Evolutionary conservation across 225 moss, liverwort and hornwort species (phyloP).

Genomic region (Bryum argenteum): DNA sequence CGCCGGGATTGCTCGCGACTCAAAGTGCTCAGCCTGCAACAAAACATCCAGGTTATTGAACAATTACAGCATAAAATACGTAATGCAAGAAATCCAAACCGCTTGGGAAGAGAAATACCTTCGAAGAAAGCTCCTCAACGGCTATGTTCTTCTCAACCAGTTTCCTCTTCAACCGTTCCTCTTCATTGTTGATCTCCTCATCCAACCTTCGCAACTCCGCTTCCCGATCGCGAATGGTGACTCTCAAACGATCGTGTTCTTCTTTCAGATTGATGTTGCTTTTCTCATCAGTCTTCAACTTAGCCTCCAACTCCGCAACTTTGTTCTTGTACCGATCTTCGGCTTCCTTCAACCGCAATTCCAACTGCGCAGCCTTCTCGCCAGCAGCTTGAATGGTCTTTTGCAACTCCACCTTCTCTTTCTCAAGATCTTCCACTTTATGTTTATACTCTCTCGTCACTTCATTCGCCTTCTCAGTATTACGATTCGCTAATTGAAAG

Average conservation of each 20-base stretch:
- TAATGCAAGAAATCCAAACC: not conserved
- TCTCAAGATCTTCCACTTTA: slow-evolving; percentile 40
- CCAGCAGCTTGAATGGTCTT: slow-evolving; percentile 42
- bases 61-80: not conserved
- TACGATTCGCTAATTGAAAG: slow-evolving; percentile 54
- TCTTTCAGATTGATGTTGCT: slow-evolving; percentile 28
- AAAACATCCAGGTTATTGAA: no score
- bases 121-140: slow-evolving; percentile 43
- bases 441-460: slow-evolving; percentile 41
- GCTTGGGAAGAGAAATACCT: slow-evolving; percentile 32
- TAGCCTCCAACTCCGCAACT: slow-evolving; percentile 35
- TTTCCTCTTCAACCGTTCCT: slow-evolving; percentile 24
- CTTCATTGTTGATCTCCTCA: slow-evolving; percentile 34
- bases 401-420: slow-evolving; percentile 31
- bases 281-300: slow-evolving; percentile 31
- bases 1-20: slow-evolving; percentile 71
- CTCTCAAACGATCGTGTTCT: slow-evolving; percentile 40
- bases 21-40: slow-evolving; percentile 60
- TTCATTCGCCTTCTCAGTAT: slow-evolving; percentile 64
- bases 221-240: slow-evolving; percentile 43
- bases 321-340: slow-evolving; percentile 31
- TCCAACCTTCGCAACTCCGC: slow-evolving; percentile 37
- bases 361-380: slow-evolving; percentile 47
- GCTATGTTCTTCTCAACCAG: slow-evolving; percentile 42
- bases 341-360: slow-evolving; percentile 41